phyloP scores from a whole-genome alignment of 805 yeast genomes.

The Saccharomycopsis malanga region DNA sequence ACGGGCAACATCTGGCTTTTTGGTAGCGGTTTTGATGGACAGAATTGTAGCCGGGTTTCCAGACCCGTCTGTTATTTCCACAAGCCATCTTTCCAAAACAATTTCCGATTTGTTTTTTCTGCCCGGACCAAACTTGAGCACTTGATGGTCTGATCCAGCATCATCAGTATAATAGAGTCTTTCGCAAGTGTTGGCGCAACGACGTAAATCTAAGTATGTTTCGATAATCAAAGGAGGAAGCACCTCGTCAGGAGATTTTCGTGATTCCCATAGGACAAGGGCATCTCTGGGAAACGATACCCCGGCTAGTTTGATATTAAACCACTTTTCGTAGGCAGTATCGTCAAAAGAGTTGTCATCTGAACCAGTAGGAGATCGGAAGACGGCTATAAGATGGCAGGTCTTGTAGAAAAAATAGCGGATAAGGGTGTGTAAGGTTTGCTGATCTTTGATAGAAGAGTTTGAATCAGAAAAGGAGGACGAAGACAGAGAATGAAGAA shows the following conservation, averaged over 20 bases:
- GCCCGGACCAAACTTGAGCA: background rate
- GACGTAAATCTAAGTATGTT: slow-evolving; percentile 63
- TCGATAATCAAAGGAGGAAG: slow-evolving; percentile 85
- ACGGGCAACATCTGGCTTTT: background rate
- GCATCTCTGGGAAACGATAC: slow-evolving; percentile 4
- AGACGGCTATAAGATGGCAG: slow-evolving; percentile 10
- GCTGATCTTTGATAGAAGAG: slow-evolving; percentile 1
- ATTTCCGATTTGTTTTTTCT: slow-evolving; percentile 12
- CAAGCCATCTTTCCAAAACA: slow-evolving; percentile 17
- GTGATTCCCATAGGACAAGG: slow-evolving; percentile 7
- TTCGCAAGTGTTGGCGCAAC: slow-evolving; percentile 41
- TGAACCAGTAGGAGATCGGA: background rate
- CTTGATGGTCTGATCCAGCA: slow-evolving; percentile 28
- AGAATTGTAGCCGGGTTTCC: background rate
- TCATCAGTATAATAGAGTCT: slow-evolving; percentile 52
- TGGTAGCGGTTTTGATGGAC: background rate
- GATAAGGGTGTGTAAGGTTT: slow-evolving; percentile 1
- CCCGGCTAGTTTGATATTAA: slow-evolving; percentile 4
- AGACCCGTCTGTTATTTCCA: slow-evolving; percentile 3
- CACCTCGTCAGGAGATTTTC: background rate
- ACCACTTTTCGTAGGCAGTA: slow-evolving; percentile 5
- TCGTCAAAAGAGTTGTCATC: background rate
- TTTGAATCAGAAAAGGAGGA: background rate
- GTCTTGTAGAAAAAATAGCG: slow-evolving; percentile 8
- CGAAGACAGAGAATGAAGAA: slow-evolving; percentile 1